phyloP scores from a whole-genome alignment of 768 basidiomycete species.

The Baorangia bicolor region DNA sequence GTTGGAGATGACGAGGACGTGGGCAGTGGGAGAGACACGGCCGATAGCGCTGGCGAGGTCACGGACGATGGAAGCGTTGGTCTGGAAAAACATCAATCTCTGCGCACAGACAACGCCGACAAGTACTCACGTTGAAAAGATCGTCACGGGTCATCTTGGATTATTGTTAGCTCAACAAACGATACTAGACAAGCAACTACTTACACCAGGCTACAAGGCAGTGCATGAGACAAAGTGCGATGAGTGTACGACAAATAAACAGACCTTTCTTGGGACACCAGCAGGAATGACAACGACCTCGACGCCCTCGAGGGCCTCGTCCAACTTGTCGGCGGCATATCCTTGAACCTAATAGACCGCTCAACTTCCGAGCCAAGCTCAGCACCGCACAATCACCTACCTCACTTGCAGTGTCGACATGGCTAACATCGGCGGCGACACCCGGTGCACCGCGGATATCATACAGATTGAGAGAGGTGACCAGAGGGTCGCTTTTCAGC shows the following conservation, averaged over 20 bases:
- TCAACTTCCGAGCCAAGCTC: neutral
- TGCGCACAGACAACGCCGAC: neutral
- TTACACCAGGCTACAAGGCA: conserved; percentile 71
- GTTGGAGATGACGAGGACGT: conserved; percentile 97
- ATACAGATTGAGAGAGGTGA: conserved; percentile 73
- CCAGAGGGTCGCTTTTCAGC: conserved; percentile 89
- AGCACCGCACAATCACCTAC: conserved; percentile 40
- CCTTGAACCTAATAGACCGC: conserved; percentile 61
- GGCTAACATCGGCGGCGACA: conserved; percentile 96
- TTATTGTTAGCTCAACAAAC: conserved; percentile 26
- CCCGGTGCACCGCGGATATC: conserved; percentile 44
- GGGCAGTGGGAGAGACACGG: conserved; percentile 86
- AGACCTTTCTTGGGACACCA: conserved; percentile 97
- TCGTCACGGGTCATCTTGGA: conserved; percentile 92
- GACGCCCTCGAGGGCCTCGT: conserved; percentile 84
- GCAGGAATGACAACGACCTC: conserved; percentile 97
- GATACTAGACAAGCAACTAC: conserved; percentile 32
- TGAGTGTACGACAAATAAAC: conserved; percentile 7
- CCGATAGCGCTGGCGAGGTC: conserved; percentile 90
- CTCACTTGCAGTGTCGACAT: conserved; percentile 87
- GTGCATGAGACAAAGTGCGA: conserved; percentile 26
- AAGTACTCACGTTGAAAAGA: conserved; percentile 79
- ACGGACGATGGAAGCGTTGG: conserved; percentile 96
- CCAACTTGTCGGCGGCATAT: conserved; percentile 83
- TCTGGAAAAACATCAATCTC: conserved; percentile 43